A percentile compares a stretch with the other conserved stretches of the same genome.
phyloP scores from a whole-genome alignment of 192 early-diverging fungal species.

The Allomyces macrogynus region DNA sequence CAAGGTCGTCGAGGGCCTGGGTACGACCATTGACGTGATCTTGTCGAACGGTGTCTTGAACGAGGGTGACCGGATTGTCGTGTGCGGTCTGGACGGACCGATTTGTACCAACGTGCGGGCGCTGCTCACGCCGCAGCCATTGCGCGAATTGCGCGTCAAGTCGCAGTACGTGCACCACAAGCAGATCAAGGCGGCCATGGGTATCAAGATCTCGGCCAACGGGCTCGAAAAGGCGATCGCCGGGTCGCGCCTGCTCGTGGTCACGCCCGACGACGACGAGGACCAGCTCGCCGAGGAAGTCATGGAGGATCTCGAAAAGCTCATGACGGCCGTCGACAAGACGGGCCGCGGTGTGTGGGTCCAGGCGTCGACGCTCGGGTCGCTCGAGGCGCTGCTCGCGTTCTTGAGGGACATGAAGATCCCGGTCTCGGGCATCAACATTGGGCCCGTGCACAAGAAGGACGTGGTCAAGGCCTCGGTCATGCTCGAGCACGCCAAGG shows the following conservation, averaged over 20 bases:
- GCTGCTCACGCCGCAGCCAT: slow-evolving; percentile 94
- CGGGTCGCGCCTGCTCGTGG: slow-evolving; percentile 80
- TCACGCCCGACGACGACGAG: slow-evolving; percentile 88
- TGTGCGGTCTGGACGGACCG: slow-evolving; percentile 86
- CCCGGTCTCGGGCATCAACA: slow-evolving; percentile 87
- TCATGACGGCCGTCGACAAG: slow-evolving; percentile 62
- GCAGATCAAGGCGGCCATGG: slow-evolving; percentile 84
- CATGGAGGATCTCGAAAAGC: slow-evolving; percentile 64
- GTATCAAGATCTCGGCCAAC: slow-evolving; percentile 86
- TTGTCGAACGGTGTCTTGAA: slow-evolving; percentile 82
- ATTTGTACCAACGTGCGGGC: slow-evolving; percentile 86
- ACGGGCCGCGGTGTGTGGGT: slow-evolving; percentile 85
- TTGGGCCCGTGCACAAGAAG: slow-evolving; percentile 95
- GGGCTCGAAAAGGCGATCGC: slow-evolving; percentile 92
- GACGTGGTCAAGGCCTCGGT: slow-evolving; percentile 75
- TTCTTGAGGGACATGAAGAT: slow-evolving; percentile 79
- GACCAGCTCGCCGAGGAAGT: slow-evolving; percentile 85
- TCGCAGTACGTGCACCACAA: slow-evolving; percentile 92
- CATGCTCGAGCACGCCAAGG: slow-evolving; percentile 80
- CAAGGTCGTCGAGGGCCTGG: slow-evolving; percentile 95
- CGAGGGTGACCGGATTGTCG: slow-evolving; percentile 87
- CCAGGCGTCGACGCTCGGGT: slow-evolving; percentile 93
- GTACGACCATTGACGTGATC: slow-evolving; percentile 93
- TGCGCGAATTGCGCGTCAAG: slow-evolving; percentile 92
- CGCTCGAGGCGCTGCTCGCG: slow-evolving; percentile 86